A percentile compares a stretch with the other conserved stretches of the same genome.
phyloP scores from a whole-genome alignment of 371 early-diverging fungal genomes.

The Mortierella sp. region DNA sequence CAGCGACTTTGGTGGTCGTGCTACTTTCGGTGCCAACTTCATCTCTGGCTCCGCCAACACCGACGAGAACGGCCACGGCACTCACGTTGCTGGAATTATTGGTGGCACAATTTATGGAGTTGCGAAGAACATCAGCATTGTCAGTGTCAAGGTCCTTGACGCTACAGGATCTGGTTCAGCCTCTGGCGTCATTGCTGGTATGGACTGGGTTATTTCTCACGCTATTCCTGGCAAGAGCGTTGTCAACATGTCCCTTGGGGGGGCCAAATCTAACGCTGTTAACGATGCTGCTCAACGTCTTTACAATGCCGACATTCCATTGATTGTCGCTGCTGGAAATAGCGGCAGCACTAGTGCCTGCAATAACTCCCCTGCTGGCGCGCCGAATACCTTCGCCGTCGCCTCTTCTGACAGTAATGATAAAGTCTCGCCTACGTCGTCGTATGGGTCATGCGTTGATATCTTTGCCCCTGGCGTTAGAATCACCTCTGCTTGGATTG shows the following conservation, averaged over 20 bases:
- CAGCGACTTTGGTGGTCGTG: conserved; percentile 67
- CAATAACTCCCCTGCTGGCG: conserved; percentile 84
- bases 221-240: conserved; percentile 55
- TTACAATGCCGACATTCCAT: conserved; percentile 39
- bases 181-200: conserved; percentile 77
- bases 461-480: conserved; percentile 56
- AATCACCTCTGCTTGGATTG: conserved; percentile 46
- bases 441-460: conserved; percentile 53
- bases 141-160: conserved; percentile 88
- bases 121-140: conserved; percentile 85
- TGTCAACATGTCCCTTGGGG: conserved; percentile 84
- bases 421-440: conserved; percentile 39
- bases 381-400: conserved; percentile 84
- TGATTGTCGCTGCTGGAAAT: conserved; percentile 93
- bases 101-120: conserved; percentile 71
- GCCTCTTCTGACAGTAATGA: conserved; percentile 76
- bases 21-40: conserved; percentile 59
- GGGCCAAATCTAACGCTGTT: conserved; percentile 73
- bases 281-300: conserved; percentile 78
- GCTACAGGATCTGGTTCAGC: conserved; percentile 74
- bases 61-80: conserved; percentile 39
- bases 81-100: no score
- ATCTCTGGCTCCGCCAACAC: conserved; percentile 59
- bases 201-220: conserved; percentile 73
- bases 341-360: conserved; percentile 80